Evolutionary conservation across 2,329 filamentous ascomycete species (phyloP).

Genomic region (Diaporthe australafricana): DNA sequence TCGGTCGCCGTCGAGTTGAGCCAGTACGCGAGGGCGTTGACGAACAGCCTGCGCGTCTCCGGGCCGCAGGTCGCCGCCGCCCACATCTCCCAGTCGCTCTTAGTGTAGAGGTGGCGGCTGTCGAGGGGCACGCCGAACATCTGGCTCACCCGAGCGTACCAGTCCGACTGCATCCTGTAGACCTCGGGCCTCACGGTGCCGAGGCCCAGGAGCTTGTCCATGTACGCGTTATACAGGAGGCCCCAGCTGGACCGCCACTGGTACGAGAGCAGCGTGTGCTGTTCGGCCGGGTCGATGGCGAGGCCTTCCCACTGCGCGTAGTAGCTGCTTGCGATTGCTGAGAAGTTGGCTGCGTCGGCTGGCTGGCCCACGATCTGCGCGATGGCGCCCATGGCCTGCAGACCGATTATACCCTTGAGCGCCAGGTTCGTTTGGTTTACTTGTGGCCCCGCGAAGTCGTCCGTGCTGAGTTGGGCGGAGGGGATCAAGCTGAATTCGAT

Average conservation of each 20-base stretch:
- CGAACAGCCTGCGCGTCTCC: slow-evolving; percentile 67
- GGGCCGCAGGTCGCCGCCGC: slow-evolving; percentile 72
- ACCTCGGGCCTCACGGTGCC: slow-evolving; percentile 43
- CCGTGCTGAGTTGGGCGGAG: slow-evolving; percentile 77
- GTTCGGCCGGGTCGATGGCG: slow-evolving; percentile 74
- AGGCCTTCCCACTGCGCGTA: slow-evolving; percentile 77
- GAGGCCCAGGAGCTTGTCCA: slow-evolving; percentile 61
- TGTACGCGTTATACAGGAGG: slow-evolving; percentile 80
- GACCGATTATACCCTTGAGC: slow-evolving; percentile 82
- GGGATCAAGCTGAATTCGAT: slow-evolving; percentile 77
- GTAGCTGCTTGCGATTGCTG: slow-evolving; percentile 64
- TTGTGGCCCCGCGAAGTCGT: slow-evolving; percentile 80
- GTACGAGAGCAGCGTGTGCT: slow-evolving; percentile 80
- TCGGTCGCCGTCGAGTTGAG: slow-evolving; percentile 75
- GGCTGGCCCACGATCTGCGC: slow-evolving; percentile 67
- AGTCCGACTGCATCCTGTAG: slow-evolving; percentile 47
- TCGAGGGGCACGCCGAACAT: slow-evolving; percentile 79
- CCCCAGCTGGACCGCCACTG: slow-evolving; percentile 84
- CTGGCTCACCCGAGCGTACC: slow-evolving; percentile 66
- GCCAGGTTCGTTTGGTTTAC: slow-evolving; percentile 80
- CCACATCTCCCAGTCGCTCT: slow-evolving; percentile 82
- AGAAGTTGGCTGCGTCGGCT: slow-evolving; percentile 68
- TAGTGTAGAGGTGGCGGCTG: slow-evolving; percentile 76
- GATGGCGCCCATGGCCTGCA: slow-evolving; percentile 77
- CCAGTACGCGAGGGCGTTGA: slow-evolving; percentile 74